These are phyloP conservation scores for Talaromyces verruculosus DNA, from an alignment of 2,329 filamentous ascomycete species.

Conservation along the genomic window DNA sequence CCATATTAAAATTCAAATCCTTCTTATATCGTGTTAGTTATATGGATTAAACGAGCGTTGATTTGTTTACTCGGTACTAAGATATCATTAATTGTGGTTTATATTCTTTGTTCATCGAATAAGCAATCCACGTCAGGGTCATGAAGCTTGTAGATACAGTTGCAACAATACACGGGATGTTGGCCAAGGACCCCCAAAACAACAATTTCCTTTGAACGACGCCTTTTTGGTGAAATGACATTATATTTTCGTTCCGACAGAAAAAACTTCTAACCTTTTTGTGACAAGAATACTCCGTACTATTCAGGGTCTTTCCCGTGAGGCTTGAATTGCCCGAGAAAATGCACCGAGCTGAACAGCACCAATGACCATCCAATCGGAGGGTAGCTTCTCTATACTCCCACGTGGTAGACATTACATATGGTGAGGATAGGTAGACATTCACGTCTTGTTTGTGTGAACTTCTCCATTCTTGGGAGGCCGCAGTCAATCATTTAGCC, in stretches of 20 bases:
- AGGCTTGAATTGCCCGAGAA: background rate
- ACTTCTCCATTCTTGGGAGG: background rate
- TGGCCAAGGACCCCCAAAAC: background rate
- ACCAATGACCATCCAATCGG: background rate
- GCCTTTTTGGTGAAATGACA: background rate
- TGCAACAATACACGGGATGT: background rate
- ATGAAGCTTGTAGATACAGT: background rate
- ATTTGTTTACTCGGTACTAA: background rate
- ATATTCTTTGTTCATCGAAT: background rate
- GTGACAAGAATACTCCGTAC: background rate
- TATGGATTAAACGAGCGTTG: background rate
- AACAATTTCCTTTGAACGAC: background rate
- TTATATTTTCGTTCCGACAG: background rate
- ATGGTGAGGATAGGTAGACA: no score
- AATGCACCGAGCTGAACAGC: background rate
- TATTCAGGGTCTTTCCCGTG: background rate
- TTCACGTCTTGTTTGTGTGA: no score
- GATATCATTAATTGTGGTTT: background rate
- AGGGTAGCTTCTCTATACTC: background rate
- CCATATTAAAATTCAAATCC: no score
- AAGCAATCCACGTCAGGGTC: background rate
- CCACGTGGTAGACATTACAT: background rate
- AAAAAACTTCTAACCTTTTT: background rate
- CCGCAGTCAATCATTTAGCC: background rate
- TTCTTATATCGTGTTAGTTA: no score